Evolutionary conservation across 352 stramenopile species (phyloP).

Genomic region (Pythium oligandrum): DNA sequence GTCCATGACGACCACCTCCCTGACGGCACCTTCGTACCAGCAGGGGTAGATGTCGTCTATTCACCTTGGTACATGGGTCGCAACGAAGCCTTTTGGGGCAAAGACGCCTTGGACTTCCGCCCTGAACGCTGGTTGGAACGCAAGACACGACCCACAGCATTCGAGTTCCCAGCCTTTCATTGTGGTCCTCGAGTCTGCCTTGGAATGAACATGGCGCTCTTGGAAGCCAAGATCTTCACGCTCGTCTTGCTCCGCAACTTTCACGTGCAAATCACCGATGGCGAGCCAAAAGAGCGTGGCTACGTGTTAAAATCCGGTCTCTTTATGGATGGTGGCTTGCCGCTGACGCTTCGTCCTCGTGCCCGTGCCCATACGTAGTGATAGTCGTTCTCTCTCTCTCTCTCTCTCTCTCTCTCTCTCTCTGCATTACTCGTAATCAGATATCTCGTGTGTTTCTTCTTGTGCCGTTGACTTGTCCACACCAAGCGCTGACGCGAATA

Average conservation of each 20-base stretch:
- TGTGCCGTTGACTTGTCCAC: too few relatives aligned
- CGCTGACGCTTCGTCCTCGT: slow-evolving; percentile 33
- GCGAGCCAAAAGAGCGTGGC: slow-evolving; percentile 32
- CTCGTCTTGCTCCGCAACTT: slow-evolving; percentile 41
- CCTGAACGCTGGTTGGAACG: slow-evolving; percentile 72
- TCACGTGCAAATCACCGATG: slow-evolving; percentile 34
- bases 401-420: too few relatives aligned
- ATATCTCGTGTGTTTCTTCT: too few relatives aligned
- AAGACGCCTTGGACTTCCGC: slow-evolving; percentile 43
- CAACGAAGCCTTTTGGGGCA: slow-evolving; percentile 40
- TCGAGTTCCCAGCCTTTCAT: slow-evolving; percentile 73
- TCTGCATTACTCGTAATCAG: too few relatives aligned
- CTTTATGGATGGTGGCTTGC: slow-evolving; percentile 48
- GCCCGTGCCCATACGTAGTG: slow-evolving; percentile 9
- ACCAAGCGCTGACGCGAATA: too few relatives aligned
- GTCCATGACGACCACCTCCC: slow-evolving; percentile 60
- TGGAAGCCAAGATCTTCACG: slow-evolving; percentile 62
- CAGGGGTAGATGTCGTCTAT: slow-evolving; percentile 60
- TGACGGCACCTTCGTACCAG: slow-evolving; percentile 65
- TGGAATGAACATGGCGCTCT: slow-evolving; percentile 66
- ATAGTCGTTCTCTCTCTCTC: not conserved
- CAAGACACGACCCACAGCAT: slow-evolving; percentile 45
- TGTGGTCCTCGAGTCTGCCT: slow-evolving; percentile 60
- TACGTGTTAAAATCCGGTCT: slow-evolving; percentile 53
- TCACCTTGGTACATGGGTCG: slow-evolving; percentile 77